These are phyloP conservation scores for Pelargonium nanum DNA, from an alignment of 345 rosid species.

Conservation along the genomic window DNA sequence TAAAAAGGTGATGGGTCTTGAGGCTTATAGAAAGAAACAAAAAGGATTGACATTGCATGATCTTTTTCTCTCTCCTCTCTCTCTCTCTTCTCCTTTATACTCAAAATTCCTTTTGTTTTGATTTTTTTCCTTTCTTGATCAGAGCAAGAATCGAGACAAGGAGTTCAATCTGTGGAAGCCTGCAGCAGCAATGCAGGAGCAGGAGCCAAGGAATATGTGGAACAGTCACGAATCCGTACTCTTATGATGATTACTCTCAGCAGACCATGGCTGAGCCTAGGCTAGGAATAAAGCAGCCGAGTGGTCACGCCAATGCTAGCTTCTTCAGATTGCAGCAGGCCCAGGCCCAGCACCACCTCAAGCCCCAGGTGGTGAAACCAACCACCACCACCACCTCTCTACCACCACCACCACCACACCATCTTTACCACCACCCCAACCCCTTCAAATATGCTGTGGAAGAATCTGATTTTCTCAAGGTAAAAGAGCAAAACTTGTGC, in stretches of 20 bases:
- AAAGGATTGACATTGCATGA: background rate
- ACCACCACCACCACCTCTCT: slow-evolving; percentile 3
- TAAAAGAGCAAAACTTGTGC: background rate
- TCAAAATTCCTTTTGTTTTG: background rate
- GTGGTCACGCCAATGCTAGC: too few species aligned
- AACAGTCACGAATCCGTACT: slow-evolving; percentile 22
- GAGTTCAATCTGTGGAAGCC: background rate
- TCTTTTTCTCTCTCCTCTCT: background rate
- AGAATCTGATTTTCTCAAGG: slow-evolving; percentile 38
- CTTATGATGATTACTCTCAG: slow-evolving; percentile 23
- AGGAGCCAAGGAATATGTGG: slow-evolving; percentile 31
- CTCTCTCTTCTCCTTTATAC: background rate
- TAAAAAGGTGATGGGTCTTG: slow-evolving; percentile 9
- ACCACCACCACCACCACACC: slow-evolving; percentile 5
- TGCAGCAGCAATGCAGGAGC: too few species aligned
- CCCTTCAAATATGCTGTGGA: slow-evolving; percentile 12
- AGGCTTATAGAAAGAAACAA: slow-evolving; percentile 19
- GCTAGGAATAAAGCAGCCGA: slow-evolving; percentile 20
- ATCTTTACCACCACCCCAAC: too few species aligned
- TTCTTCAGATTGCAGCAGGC: too few species aligned
- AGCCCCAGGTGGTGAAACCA: background rate
- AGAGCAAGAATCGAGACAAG: background rate
- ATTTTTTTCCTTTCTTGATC: background rate
- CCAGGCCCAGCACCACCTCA: too few species aligned
- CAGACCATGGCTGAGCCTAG: slow-evolving; percentile 20